Evolutionary conservation across 768 basidiomycete genomes (phyloP).

Genomic region (Rhizopogon salebrosus): DNA sequence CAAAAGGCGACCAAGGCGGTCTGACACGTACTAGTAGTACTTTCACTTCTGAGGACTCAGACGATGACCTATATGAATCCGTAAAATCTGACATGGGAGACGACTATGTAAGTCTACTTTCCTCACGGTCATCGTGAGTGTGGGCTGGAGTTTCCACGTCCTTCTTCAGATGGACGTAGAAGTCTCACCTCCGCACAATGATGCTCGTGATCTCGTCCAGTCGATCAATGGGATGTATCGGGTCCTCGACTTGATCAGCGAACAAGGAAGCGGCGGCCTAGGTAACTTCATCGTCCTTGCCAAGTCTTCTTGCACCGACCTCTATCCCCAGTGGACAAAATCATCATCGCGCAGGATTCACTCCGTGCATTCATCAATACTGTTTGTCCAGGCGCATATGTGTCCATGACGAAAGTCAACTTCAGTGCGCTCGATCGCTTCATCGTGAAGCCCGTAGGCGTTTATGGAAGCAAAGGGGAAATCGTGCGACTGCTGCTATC

Average conservation of each 20-base stretch:
- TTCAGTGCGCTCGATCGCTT: constrained; percentile 46
- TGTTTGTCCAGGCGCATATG: constrained; percentile 46
- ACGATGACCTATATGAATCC: background rate
- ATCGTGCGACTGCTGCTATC: constrained; percentile 41
- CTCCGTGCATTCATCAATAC: constrained; percentile 43
- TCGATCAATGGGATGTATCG: constrained; percentile 45
- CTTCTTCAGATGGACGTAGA: constrained; percentile 16
- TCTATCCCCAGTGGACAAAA: constrained; percentile 49
- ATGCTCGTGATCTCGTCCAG: constrained; percentile 17
- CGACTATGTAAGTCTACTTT: background rate
- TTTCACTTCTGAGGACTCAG: background rate
- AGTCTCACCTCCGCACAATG: background rate
- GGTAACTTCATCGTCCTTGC: constrained; percentile 27
- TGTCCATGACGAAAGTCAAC: constrained; percentile 50
- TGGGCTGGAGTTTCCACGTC: background rate
- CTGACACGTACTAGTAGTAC: background rate
- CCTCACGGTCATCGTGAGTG: background rate
- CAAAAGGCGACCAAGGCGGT: background rate
- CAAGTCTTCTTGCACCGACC: background rate
- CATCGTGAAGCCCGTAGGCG: constrained; percentile 43
- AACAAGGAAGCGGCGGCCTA: constrained; percentile 45
- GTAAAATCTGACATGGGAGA: background rate
- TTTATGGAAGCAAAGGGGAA: constrained; percentile 52
- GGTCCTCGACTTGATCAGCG: constrained; percentile 48
- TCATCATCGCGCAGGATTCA: constrained; percentile 52